These are phyloP conservation scores for Vachellia collinsii DNA, from an alignment of 306 rosid genomes.

Conservation along the genomic window DNA sequence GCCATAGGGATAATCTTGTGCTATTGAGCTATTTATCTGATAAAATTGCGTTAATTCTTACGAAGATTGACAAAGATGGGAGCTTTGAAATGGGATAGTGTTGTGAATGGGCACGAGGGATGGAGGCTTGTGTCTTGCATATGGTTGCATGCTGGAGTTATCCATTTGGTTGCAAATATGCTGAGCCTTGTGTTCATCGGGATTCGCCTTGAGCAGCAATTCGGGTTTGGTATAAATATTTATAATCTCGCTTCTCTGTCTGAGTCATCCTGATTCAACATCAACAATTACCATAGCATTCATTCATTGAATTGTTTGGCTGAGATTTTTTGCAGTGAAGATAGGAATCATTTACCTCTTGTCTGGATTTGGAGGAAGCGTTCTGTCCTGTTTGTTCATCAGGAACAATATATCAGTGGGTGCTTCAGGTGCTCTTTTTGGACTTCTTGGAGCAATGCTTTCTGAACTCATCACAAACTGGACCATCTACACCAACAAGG, in stretches of 20 bases:
- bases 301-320: not conserved
- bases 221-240: slow-evolving; percentile 70
- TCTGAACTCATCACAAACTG: too few species aligned
- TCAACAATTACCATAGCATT: not conserved
- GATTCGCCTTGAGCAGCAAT: slow-evolving; percentile 88
- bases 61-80: slow-evolving; percentile 86
- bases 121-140: slow-evolving; percentile 89
- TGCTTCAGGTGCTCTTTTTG: too few species aligned
- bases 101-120: slow-evolving; percentile 65
- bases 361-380: slow-evolving; percentile 82
- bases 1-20: not conserved
- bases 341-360: slow-evolving; percentile 67
- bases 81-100: slow-evolving; percentile 63
- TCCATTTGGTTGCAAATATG: slow-evolving; percentile 82
- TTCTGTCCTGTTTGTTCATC: slow-evolving; percentile 64
- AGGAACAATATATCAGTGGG: not conserved
- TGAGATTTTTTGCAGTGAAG: slow-evolving; percentile 54
- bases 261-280: not conserved
- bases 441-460: too few species aligned
- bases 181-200: slow-evolving; percentile 73
- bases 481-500: too few species aligned
- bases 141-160: slow-evolving; percentile 89
- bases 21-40: slow-evolving; percentile 8
- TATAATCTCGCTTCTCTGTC: not conserved
- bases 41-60: not conserved